phyloP scores from a whole-genome alignment of 495 filamentous ascomycete genomes.

The Thozetella sp. region DNA sequence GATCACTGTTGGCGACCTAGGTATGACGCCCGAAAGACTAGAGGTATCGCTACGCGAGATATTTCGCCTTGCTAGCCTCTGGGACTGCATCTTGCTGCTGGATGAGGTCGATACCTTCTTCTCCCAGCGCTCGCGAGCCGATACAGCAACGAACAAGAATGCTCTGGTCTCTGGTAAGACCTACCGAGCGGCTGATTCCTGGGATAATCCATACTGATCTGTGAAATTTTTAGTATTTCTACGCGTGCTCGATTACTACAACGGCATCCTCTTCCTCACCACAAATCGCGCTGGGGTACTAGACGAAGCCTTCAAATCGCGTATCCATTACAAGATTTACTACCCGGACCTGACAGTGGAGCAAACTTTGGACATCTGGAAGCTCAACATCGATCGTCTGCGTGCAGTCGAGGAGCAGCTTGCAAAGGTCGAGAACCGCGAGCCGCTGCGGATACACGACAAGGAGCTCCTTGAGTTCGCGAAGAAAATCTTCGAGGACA shows the following conservation, averaged over 20 bases:
- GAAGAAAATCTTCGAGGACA: slow-evolving; percentile 12
- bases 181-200: no score
- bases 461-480: slow-evolving; percentile 23
- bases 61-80: no score
- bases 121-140: no score
- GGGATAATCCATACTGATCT: no score
- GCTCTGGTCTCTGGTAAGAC: slow-evolving; percentile 44
- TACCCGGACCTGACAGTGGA: slow-evolving; percentile 19
- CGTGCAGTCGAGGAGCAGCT: slow-evolving; percentile 19
- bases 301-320: slow-evolving; percentile 21
- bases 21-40: slow-evolving; percentile 5
- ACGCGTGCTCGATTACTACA: no score
- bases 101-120: no score
- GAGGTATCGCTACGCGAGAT: no score
- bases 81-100: no score
- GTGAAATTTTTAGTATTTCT: no score
- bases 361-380: slow-evolving; percentile 26
- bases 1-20: no score
- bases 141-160: slow-evolving; percentile 42
- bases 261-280: no score
- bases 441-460: slow-evolving; percentile 16
- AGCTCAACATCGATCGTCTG: slow-evolving; percentile 22
- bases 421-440: slow-evolving; percentile 11
- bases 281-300: no score
- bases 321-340: slow-evolving; percentile 17